Conservation (phyloP, 2,329 filamentous ascomycete species). For the Fusarium gaditjirri region DNA sequence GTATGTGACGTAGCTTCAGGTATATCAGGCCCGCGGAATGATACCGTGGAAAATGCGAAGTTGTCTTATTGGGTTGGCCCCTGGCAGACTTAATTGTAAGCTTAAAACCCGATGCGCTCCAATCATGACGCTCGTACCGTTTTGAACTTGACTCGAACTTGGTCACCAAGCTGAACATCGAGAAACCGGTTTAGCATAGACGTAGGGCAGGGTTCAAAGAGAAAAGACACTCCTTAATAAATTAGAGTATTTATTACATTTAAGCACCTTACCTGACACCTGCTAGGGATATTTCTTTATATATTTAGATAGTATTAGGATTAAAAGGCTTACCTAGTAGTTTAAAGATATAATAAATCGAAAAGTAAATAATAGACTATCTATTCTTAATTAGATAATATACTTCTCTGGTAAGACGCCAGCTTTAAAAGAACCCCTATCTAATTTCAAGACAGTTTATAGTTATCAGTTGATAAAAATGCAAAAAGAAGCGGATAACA, state of each 20-base stretch:
- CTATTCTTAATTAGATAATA: rapidly evolving
- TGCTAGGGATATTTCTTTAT: background rate
- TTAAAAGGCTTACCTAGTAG: background rate
- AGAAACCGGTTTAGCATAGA: rapidly evolving
- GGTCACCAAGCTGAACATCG: rapidly evolving
- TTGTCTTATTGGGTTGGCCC: background rate
- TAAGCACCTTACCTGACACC: rapidly evolving
- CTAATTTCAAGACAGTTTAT: rapidly evolving
- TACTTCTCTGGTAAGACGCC: rapidly evolving
- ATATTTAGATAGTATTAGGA: rapidly evolving
- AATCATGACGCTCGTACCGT: background rate
- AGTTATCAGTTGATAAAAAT: background rate
- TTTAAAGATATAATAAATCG: rapidly evolving
- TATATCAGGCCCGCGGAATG: background rate
- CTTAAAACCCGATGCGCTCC: constrained; percentile 3
- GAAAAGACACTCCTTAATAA: rapidly evolving
- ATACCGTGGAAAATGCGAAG: background rate
- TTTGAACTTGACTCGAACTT: rapidly evolving
- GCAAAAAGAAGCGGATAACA: constrained; percentile 11
- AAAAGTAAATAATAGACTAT: background rate
- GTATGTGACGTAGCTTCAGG: background rate
- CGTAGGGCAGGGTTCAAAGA: rapidly evolving
- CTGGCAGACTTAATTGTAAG: background rate
- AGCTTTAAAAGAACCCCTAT: rapidly evolving
- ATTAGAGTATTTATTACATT: rapidly evolving